These are phyloP conservation scores for Hymenoscyphus infarciens DNA, from an alignment of 2,329 filamentous ascomycete genomes.

Conservation along the genomic window DNA sequence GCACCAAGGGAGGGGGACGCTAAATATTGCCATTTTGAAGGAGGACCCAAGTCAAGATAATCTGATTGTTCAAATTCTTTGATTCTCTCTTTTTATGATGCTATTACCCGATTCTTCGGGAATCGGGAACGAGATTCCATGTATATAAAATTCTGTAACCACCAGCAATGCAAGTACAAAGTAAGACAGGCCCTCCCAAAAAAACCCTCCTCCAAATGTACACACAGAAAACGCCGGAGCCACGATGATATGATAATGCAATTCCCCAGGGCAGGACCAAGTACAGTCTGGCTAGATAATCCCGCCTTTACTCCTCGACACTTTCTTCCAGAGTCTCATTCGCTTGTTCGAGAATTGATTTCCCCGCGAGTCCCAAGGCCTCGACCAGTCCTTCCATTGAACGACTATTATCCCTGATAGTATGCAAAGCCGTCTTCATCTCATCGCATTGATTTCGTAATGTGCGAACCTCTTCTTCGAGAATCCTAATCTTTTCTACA, in stretches of 20 bases:
- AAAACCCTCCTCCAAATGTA: background rate
- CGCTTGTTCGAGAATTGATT: constrained; percentile 24
- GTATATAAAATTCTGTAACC: background rate
- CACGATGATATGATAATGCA: background rate
- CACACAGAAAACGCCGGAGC: background rate
- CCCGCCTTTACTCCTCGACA: background rate
- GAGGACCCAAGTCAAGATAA: no score
- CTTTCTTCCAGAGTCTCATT: constrained; percentile 17
- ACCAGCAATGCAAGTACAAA: background rate
- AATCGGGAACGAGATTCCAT: no score
- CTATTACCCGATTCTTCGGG: no score
- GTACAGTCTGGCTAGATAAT: background rate
- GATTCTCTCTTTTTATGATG: no score
- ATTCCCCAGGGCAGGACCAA: background rate
- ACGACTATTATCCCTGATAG: constrained; percentile 28
- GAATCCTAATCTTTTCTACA: constrained; percentile 17
- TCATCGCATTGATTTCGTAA: constrained; percentile 29
- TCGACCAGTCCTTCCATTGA: constrained; percentile 30
- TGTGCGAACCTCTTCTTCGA: constrained; percentile 28
- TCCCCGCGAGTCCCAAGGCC: constrained; percentile 23
- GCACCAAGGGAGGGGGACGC: no score
- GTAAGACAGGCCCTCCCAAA: background rate
- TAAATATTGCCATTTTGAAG: no score
- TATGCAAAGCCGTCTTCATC: constrained; percentile 27
- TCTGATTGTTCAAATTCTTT: no score